Evolutionary conservation across 2,329 filamentous ascomycete genomes (phyloP), one percentile per base, ranked within the genome.

Genomic region (Talaromyces pinophilus): DNA sequence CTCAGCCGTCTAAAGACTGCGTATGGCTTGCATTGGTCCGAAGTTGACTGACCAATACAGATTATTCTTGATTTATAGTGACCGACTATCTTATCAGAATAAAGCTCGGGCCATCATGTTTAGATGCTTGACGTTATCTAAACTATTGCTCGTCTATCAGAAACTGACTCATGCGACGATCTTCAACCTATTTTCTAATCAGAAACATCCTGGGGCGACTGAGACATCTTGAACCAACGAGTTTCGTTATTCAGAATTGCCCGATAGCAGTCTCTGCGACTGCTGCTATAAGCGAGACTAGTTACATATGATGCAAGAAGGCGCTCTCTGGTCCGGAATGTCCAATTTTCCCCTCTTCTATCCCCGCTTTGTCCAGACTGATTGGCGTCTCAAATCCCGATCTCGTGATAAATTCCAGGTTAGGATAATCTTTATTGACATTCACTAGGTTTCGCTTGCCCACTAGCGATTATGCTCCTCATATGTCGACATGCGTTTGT

Each of bases 11-110:
- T 61, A 46, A 19, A n/a, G 42, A 61, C 6, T 46, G 42, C 42
- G 15, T 46, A 61, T 61, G 42, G 59, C 59, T 46, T 61, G 59
- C 59, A 61, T 61, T 46, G 40, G 59, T 33, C 17, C n/a, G 40
- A 13, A 25, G n/a, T 33, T 40, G 54, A 57, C 22, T 25, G 54
- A 40, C 33, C 30, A 57, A 57, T 57, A 25, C 54, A 22, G 28
- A 19, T 38, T 35, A 35, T 19, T 22, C n/a, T 15, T 22, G n/a
- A 22, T 15, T n/a, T 30, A 30, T 30, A 52, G 25, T 30, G 7
- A 17, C 6, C 11, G 30, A 33, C 30, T 35, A 35, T 55, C 30
- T 38, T 22, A 38, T 57, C 33, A 40, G n/a, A 57, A 38, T 33
- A 35, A 61, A 61, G 59, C 59, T 61, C n/a, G 59, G 25, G 8